Conservation (phyloP, 345 rosid genomes). For the Theobroma cacao region DNA sequence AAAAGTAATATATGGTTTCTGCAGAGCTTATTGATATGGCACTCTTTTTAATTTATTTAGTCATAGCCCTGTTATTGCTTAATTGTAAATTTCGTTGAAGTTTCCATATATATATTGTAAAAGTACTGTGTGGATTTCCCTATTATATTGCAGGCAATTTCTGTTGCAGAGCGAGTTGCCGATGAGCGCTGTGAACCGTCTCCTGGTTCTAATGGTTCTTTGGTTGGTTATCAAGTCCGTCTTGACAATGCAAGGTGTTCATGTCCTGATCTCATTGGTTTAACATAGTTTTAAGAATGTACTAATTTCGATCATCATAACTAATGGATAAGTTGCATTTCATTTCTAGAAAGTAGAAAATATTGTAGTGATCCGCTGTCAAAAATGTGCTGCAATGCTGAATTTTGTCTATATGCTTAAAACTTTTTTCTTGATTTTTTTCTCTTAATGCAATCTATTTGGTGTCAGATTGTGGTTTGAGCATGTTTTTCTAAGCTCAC, state of each 20-base stretch:
- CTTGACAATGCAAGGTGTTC: constrained; percentile 83
- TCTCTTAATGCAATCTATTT: neutral
- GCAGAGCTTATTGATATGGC: neutral
- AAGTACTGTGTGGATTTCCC: neutral
- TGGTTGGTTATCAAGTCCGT: constrained; percentile 99
- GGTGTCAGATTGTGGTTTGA: constrained; percentile 3
- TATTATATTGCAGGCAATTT: constrained; percentile 67
- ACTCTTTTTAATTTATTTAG: neutral
- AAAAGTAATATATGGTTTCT: neutral
- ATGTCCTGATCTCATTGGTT: constrained; percentile 14
- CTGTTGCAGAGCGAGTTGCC: constrained; percentile 95
- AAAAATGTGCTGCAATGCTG: neutral
- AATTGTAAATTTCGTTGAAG: neutral
- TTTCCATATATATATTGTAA: neutral
- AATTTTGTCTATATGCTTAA: neutral
- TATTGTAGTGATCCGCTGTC: neutral
- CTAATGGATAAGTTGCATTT: neutral
- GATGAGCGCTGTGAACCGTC: constrained; percentile 90
- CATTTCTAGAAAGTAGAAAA: neutral
- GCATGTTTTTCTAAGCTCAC: constrained; percentile 4
- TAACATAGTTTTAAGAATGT: neutral
- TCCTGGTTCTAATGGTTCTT: constrained; percentile 76
- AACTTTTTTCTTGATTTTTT: neutral
- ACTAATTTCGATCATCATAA: neutral
- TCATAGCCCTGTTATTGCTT: neutral